These are phyloP conservation scores for Azolla pinnata DNA, from an alignment of 75 land plant genomes.

Conservation along the genomic window DNA sequence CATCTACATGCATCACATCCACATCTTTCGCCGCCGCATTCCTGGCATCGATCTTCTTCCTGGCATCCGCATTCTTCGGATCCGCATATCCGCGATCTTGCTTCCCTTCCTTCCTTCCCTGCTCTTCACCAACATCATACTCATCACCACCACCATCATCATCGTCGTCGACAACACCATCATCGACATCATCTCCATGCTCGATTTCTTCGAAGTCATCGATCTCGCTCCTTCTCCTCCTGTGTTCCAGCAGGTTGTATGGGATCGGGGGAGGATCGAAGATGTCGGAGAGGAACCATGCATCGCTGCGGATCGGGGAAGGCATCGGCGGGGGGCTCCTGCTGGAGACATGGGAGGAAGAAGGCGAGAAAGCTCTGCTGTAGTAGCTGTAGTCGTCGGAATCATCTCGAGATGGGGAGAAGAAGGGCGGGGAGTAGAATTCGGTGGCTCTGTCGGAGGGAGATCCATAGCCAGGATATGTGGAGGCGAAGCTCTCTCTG, in stretches of 20 bases:
- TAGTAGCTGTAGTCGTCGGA: neutral
- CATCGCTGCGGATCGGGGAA: conserved; percentile 17
- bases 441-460: neutral
- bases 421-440: conserved; percentile 4
- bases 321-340: conserved; percentile 17
- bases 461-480: too few relatives aligned
- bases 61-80: too few relatives aligned
- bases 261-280: conserved; percentile 34
- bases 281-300: conserved; percentile 55
- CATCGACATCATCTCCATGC: conserved; percentile 20
- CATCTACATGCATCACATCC: too few relatives aligned
- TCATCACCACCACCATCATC: conserved; percentile 24
- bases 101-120: too few relatives aligned
- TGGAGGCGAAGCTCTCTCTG: too few relatives aligned
- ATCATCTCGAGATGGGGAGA: neutral
- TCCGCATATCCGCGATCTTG: too few relatives aligned
- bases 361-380: conserved; percentile 2
- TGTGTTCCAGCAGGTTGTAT: conserved; percentile 25
- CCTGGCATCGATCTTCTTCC: too few relatives aligned
- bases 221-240: conserved; percentile 11
- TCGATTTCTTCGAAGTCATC: too few relatives aligned
- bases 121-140: conserved; percentile 3
- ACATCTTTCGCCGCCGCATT: too few relatives aligned
- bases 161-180: conserved; percentile 9
- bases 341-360: conserved; percentile 10